phyloP scores from a whole-genome alignment of 2,329 filamentous ascomycete species.

The Trichoderma simmonsii region DNA sequence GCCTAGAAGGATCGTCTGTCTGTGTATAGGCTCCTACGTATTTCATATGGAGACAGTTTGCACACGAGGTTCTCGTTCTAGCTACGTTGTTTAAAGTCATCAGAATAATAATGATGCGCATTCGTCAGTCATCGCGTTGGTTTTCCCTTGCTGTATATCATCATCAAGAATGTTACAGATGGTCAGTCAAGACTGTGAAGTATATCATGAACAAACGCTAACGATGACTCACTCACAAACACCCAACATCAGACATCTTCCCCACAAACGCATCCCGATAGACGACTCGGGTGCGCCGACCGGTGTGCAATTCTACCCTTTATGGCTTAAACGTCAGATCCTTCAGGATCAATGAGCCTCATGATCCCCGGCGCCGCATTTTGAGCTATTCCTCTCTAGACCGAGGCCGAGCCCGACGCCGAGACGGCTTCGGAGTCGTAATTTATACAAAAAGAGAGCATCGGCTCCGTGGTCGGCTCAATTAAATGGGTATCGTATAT shows the following conservation, averaged over 20 bases:
- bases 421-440: background rate
- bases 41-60: background rate
- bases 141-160: background rate
- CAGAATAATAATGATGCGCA: background rate
- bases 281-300: background rate
- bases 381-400: background rate
- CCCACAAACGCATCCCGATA: background rate
- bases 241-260: background rate
- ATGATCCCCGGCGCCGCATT: background rate
- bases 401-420: background rate
- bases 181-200: background rate
- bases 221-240: background rate
- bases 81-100: background rate
- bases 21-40: background rate
- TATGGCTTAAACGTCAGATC: background rate
- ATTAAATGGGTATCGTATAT: background rate
- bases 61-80: background rate
- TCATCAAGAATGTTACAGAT: background rate
- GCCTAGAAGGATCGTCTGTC: background rate
- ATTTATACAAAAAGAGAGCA: background rate
- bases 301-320: background rate
- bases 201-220: background rate
- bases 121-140: background rate
- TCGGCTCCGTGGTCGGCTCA: background rate
- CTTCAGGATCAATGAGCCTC: background rate